Percentiles rank a stretch among this genome's conserved stretches.
These are phyloP conservation scores for Erodium maritimum DNA, from an alignment of 345 rosid species.

Conservation along the genomic window DNA sequence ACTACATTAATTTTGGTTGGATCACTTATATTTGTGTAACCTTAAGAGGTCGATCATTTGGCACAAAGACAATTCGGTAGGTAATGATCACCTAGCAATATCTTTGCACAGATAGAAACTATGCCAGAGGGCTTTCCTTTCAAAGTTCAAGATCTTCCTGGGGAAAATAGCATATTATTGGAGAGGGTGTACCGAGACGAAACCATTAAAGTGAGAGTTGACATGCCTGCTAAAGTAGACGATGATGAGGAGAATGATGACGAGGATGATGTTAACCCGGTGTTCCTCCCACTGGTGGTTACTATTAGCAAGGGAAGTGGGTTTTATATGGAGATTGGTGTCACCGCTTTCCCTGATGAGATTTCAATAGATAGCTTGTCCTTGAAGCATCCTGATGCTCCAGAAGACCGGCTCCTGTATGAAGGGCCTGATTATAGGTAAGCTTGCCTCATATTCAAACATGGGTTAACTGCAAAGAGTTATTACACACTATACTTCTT, in stretches of 20 bases:
- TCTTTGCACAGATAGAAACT: not conserved
- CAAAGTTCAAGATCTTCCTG: slow-evolving; percentile 37
- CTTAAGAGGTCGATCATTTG: not conserved
- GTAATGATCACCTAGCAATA: not conserved
- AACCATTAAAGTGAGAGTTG: slow-evolving; percentile 41
- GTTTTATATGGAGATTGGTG: slow-evolving; percentile 35
- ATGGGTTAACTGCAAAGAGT: no score
- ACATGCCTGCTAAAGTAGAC: slow-evolving; percentile 12
- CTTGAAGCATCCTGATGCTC: slow-evolving; percentile 16
- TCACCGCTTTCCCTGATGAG: slow-evolving; percentile 39
- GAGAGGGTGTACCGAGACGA: slow-evolving; percentile 34
- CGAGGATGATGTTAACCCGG: slow-evolving; percentile 9
- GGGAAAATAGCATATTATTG: slow-evolving; percentile 38
- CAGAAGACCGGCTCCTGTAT: slow-evolving; percentile 41
- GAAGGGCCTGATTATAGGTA: slow-evolving; percentile 62
- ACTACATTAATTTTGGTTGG: no score
- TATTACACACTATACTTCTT: no score
- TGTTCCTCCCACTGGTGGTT: slow-evolving; percentile 49
- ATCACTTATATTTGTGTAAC: not conserved
- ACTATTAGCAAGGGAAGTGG: slow-evolving; percentile 31
- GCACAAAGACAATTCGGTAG: no score
- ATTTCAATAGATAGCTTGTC: slow-evolving; percentile 45
- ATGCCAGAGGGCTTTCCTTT: slow-evolving; percentile 33
- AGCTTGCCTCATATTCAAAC: no score
- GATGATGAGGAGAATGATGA: slow-evolving; percentile 15